phyloP scores from a whole-genome alignment of 2,329 filamentous ascomycete species.

The Aspergillus eucalypticola region DNA sequence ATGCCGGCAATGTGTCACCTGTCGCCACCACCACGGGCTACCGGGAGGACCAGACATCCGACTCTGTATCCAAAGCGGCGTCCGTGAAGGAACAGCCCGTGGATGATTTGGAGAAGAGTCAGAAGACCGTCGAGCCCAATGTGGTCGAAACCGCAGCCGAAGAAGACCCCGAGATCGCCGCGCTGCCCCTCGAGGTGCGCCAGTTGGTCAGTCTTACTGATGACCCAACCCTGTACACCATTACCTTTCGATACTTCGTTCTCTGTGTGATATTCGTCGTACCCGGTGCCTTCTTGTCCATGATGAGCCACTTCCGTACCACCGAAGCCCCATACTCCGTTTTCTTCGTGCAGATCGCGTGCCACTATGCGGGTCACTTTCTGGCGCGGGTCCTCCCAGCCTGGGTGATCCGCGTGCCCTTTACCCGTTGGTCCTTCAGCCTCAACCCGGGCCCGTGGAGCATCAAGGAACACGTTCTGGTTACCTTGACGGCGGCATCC shows the following conservation, averaged over 20 bases:
- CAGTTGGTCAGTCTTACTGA: conserved; percentile 60
- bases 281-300: conserved; percentile 59
- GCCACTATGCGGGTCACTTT: conserved; percentile 56
- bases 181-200: conserved; percentile 58
- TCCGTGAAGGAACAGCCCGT: conserved; percentile 2
- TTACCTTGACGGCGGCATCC: conserved; percentile 57
- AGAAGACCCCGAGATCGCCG: conserved; percentile 54
- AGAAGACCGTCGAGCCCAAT: conserved; percentile 6
- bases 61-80: neutral
- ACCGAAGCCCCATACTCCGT: conserved; percentile 61
- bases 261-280: conserved; percentile 57
- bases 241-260: conserved; percentile 63
- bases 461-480: conserved; percentile 60
- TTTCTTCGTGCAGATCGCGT: conserved; percentile 63
- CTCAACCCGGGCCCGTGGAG: conserved; percentile 60
- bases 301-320: conserved; percentile 59
- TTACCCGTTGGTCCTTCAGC: conserved; percentile 52
- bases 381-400: conserved; percentile 54
- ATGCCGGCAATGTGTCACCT: neutral
- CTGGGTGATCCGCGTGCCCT: conserved; percentile 50
- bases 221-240: conserved; percentile 56
- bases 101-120: conserved; percentile 21
- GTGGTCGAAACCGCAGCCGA: conserved; percentile 32
- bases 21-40: neutral
- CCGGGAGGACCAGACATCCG: neutral